Percentiles rank a stretch among this genome's conserved stretches.
phyloP scores from a whole-genome alignment of 495 filamentous ascomycete species.

The Immersiella caudata region DNA sequence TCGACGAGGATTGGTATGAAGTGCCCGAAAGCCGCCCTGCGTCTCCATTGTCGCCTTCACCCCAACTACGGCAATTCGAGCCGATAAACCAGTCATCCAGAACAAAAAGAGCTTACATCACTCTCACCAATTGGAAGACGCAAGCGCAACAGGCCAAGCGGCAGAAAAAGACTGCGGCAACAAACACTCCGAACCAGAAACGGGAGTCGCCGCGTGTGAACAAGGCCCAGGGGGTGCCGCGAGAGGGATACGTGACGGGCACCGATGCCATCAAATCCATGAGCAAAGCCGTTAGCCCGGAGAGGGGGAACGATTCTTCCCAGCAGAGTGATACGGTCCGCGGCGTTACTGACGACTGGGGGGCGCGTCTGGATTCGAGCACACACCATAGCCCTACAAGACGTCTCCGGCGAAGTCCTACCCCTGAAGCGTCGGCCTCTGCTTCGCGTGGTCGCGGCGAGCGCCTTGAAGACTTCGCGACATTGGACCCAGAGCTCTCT shows the following conservation, averaged over 20 bases:
- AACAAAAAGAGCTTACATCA: neutral
- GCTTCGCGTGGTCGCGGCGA: too few relatives aligned
- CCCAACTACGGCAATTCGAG: neutral
- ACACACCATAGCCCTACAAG: too few relatives aligned
- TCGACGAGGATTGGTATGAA: neutral
- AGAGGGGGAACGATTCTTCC: neutral
- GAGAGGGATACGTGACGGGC: neutral
- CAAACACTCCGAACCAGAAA: neutral
- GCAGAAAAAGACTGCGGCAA: neutral
- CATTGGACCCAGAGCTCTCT: too few relatives aligned
- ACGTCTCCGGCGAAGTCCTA: too few relatives aligned
- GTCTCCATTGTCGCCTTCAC: neutral
- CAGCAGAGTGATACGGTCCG: too few relatives aligned
- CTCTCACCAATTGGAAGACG: neutral
- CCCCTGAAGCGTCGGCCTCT: too few relatives aligned
- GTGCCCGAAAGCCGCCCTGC: slow-evolving; percentile 1
- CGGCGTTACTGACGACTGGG: too few relatives aligned
- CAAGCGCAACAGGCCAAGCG: neutral
- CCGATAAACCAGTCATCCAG: neutral
- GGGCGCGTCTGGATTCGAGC: too few relatives aligned
- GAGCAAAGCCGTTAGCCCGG: neutral
- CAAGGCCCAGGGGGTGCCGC: neutral
- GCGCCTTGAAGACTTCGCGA: too few relatives aligned
- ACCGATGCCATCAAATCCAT: neutral
- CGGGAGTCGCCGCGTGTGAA: neutral